Conservation (phyloP, 2,329 filamentous ascomycete species). For the Hypoxylon sp. region DNA sequence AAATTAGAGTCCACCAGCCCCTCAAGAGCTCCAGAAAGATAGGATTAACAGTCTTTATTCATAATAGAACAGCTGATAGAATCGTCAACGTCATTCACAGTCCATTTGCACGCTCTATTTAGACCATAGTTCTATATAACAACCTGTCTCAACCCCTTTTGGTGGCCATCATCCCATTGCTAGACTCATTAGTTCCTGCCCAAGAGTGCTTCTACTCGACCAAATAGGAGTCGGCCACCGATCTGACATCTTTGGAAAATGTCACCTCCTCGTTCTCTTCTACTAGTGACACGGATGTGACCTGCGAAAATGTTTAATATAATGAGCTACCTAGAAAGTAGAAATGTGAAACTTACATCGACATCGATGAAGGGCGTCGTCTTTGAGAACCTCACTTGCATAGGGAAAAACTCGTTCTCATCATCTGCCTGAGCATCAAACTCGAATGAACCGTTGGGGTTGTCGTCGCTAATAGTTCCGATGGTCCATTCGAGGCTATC, state of each 20-base stretch:
- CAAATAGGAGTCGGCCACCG: constrained; percentile 80
- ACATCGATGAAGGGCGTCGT: constrained; percentile 89
- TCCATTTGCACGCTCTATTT: constrained; percentile 42
- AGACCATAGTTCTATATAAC: constrained; percentile 38
- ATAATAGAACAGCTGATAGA: neutral
- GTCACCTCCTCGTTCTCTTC: constrained; percentile 84
- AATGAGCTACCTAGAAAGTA: neutral
- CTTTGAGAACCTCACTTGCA: constrained; percentile 92
- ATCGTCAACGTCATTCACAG: constrained; percentile 25
- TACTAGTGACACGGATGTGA: constrained; percentile 77
- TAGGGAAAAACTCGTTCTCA: constrained; percentile 98
- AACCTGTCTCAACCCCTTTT: constrained; percentile 36
- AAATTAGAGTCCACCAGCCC: neutral
- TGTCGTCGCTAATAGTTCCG: constrained; percentile 86
- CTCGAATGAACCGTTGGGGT: constrained; percentile 89
- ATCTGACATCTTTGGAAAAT: constrained; percentile 87
- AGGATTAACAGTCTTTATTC: neutral
- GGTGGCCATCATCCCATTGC: constrained; percentile 35
- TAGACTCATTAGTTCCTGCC: constrained; percentile 29
- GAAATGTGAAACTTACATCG: constrained; percentile 77
- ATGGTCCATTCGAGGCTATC: constrained; percentile 96
- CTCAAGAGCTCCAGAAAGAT: neutral
- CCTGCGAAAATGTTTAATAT: constrained; percentile 62
- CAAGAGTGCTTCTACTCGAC: constrained; percentile 72
- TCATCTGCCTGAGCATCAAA: constrained; percentile 91